Percentiles rank a stretch among this genome's conserved stretches.
Evolutionary conservation across 2,329 filamentous ascomycete genomes (phyloP).

Genomic region (Tolypocladium tundrense): DNA sequence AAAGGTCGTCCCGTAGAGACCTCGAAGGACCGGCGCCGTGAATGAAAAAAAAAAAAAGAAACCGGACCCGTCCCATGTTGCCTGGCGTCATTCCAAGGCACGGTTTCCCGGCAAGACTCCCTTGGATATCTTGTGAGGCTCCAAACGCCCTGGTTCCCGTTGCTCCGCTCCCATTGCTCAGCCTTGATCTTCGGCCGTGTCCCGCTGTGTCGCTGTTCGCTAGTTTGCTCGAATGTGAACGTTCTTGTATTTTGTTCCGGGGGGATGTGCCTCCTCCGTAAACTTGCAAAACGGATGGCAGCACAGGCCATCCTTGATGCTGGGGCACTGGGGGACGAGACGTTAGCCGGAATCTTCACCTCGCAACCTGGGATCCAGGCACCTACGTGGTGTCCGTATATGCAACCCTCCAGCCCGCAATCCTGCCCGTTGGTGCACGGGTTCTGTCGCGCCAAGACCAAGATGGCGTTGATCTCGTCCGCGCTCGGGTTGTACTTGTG

Average conservation of each 20-base stretch:
- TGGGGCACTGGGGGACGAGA: conserved; percentile 34
- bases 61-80: background rate
- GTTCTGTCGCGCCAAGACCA: conserved; percentile 44
- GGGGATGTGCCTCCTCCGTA: conserved; percentile 40
- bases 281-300: conserved; percentile 47
- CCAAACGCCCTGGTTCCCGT: background rate
- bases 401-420: conserved; percentile 47
- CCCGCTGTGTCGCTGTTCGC: background rate
- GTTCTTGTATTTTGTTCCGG: conserved; percentile 41
- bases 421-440: conserved; percentile 48
- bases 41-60: background rate
- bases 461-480: conserved; percentile 47
- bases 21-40: background rate
- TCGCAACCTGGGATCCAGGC: background rate
- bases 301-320: conserved; percentile 39
- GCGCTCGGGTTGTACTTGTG: conserved; percentile 42
- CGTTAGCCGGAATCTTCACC: background rate
- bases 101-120: too few species aligned
- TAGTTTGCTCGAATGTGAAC: conserved; percentile 22
- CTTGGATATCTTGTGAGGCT: background rate
- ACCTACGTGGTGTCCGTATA: conserved; percentile 53
- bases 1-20: background rate
- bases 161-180: background rate
- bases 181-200: background rate
- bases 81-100: background rate